Percentiles rank a stretch among this genome's conserved stretches.
These are phyloP conservation scores for Quercus lobata DNA, from an alignment of 331 rosid species.

Conservation along the genomic window DNA sequence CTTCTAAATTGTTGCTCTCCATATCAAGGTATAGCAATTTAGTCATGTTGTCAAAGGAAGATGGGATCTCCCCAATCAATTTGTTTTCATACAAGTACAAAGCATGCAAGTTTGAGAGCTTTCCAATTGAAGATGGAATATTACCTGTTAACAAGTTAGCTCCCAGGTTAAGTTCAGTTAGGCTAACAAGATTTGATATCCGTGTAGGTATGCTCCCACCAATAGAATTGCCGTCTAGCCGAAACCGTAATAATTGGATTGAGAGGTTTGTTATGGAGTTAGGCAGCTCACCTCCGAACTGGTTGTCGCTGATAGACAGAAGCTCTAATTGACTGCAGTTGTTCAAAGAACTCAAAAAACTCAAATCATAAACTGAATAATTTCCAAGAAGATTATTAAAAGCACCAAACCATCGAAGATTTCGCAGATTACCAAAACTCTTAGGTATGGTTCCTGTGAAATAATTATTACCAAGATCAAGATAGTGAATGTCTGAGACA, in stretches of 20 bases:
- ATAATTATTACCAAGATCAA: background rate
- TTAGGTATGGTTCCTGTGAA: background rate
- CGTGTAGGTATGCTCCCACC: background rate
- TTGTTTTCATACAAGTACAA: background rate
- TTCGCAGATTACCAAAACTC: background rate
- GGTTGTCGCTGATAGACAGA: rapidly evolving
- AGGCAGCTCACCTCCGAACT: background rate
- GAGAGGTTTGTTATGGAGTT: background rate
- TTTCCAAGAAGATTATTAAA: background rate
- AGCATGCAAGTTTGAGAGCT: background rate
- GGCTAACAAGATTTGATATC: background rate
- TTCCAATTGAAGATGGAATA: background rate
- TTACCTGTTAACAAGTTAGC: background rate
- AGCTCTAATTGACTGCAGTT: no score
- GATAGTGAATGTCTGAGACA: background rate
- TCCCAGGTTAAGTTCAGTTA: background rate
- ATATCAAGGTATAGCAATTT: background rate
- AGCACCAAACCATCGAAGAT: background rate
- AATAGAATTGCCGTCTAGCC: background rate
- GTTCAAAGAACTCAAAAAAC: background rate
- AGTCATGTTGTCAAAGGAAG: background rate
- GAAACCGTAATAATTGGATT: background rate
- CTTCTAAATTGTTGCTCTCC: background rate
- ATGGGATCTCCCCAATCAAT: background rate
- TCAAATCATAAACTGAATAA: background rate